phyloP scores from a whole-genome alignment of 306 rosid genomes.

The Ormosia emarginata region DNA sequence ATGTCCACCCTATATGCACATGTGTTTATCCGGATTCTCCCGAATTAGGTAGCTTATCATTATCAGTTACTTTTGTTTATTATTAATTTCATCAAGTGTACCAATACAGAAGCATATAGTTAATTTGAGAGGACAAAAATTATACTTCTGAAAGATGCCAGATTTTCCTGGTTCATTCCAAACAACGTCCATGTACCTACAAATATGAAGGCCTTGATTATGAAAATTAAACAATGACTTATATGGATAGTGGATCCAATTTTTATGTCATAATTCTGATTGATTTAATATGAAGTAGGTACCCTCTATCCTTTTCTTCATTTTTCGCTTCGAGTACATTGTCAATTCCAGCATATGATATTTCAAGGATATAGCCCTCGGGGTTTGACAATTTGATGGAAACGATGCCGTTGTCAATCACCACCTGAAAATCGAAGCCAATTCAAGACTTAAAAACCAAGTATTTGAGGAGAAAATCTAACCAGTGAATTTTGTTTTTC shows the following conservation, averaged over 20 bases:
- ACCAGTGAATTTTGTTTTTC: neutral
- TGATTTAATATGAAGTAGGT: neutral
- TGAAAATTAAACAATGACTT: neutral
- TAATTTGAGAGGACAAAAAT: neutral
- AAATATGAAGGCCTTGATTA: neutral
- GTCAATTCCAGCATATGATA: conserved; percentile 45
- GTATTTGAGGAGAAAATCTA: neutral
- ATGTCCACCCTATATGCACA: no score
- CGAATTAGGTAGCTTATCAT: neutral
- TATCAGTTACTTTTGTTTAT: neutral
- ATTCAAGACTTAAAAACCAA: neutral
- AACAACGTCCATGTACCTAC: conserved; percentile 66
- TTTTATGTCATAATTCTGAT: neutral
- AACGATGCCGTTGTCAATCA: conserved; percentile 56
- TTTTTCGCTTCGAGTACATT: conserved; percentile 44
- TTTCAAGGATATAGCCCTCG: conserved; percentile 45
- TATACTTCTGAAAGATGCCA: conserved; percentile 9
- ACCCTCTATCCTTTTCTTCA: conserved; percentile 53
- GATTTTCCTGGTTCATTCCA: conserved; percentile 24
- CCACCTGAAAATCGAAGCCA: conserved; percentile 38
- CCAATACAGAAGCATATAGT: neutral
- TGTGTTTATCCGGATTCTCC: neutral
- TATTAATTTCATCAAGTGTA: neutral
- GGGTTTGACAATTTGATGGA: conserved; percentile 51
- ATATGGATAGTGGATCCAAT: neutral